Evolutionary conservation across 768 basidiomycete genomes (phyloP).

Genomic region (Suillus alpinus): DNA sequence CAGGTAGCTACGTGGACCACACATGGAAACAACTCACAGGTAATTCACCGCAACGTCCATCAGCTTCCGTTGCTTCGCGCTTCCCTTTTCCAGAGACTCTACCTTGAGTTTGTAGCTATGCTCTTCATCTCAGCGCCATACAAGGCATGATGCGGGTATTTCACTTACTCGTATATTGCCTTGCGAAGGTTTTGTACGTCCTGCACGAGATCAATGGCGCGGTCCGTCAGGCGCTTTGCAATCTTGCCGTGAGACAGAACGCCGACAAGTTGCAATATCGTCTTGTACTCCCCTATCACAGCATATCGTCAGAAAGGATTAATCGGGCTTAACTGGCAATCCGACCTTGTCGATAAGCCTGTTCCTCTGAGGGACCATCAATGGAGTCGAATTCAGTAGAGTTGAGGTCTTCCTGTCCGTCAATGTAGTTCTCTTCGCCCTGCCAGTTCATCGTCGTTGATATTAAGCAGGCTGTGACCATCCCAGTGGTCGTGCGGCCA

Average conservation of each 20-base stretch:
- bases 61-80: conserved; percentile 72
- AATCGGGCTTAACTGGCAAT: not conserved
- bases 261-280: conserved; percentile 89
- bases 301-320: conserved; percentile 1
- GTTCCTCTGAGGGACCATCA: conserved; percentile 84
- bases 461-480: conserved; percentile 87
- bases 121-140: conserved; percentile 6
- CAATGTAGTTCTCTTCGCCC: conserved; percentile 36
- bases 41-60: conserved; percentile 84
- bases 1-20: not conserved
- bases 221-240: conserved; percentile 87
- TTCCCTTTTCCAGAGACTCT: conserved; percentile 78
- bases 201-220: conserved; percentile 88
- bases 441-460: conserved; percentile 68
- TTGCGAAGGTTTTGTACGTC: conserved; percentile 96
- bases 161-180: conserved; percentile 87
- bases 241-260: conserved; percentile 89
- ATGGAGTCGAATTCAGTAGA: conserved; percentile 60
- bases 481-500: conserved; percentile 92
- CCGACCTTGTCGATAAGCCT: conserved; percentile 81
- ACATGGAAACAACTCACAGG: conserved; percentile 44
- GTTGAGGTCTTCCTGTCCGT: conserved; percentile 33
- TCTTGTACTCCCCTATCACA: conserved; percentile 90
- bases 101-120: conserved; percentile 86
- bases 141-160: not conserved